These are phyloP conservation scores for Colletotrichum brevisporum DNA, from an alignment of 2,329 filamentous ascomycete species.

Conservation along the genomic window DNA sequence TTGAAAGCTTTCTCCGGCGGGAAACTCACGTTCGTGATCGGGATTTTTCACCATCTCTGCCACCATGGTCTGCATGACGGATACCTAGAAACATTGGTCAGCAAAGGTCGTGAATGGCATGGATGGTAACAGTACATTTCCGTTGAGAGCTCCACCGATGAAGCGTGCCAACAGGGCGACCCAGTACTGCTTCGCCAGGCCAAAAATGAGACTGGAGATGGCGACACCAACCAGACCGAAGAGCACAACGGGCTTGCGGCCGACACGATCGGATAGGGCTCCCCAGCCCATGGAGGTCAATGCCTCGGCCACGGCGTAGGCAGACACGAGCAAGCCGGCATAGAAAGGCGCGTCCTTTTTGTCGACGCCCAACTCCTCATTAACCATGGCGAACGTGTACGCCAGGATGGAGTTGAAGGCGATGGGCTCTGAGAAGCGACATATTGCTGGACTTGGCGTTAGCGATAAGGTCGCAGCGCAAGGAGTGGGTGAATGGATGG, in stretches of 20 bases:
- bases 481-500: not conserved
- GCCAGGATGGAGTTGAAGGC: slow-evolving; percentile 61
- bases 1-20: no score
- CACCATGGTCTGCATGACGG: slow-evolving; percentile 59
- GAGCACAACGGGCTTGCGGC: slow-evolving; percentile 50
- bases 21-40: slow-evolving; percentile 54
- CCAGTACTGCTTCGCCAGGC: slow-evolving; percentile 58
- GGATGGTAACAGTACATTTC: slow-evolving; percentile 46
- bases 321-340: slow-evolving; percentile 62
- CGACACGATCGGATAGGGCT: slow-evolving; percentile 56
- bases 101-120: no score
- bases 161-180: slow-evolving; percentile 57
- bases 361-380: slow-evolving; percentile 53
- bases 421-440: slow-evolving; percentile 61
- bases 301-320: slow-evolving; percentile 59
- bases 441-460: slow-evolving; percentile 53
- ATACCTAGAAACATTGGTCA: slow-evolving; percentile 36
- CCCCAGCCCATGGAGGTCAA: slow-evolving; percentile 60
- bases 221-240: slow-evolving; percentile 50
- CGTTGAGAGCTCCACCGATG: slow-evolving; percentile 56
- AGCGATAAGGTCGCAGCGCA: slow-evolving; percentile 1
- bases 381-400: slow-evolving; percentile 59
- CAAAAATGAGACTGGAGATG: slow-evolving; percentile 58
- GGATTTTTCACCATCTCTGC: slow-evolving; percentile 58
- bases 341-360: slow-evolving; percentile 60